Evolutionary conservation across 2,329 filamentous ascomycete species (phyloP), one percentile per base, ranked within the genome.

Genomic region (Aureobasidium sp.): DNA sequence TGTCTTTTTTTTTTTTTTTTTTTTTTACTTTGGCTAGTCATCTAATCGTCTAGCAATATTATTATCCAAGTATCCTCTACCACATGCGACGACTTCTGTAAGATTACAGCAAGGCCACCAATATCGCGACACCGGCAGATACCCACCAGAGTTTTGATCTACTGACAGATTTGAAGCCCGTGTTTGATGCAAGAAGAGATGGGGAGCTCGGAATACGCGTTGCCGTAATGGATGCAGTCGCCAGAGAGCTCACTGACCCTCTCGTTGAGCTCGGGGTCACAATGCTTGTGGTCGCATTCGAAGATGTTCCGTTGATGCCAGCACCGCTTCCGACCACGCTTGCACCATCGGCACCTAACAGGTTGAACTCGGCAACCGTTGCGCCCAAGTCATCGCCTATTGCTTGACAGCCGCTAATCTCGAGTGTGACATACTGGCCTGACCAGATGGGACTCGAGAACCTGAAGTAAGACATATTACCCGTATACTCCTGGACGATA

Each of bases 321-420:
- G 20, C 15, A 46, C 47, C 47, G 7, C 59, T 61, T 46, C 59
- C 59, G 10, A 61, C 43, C 17, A 63, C 51, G 27, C 32, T 55
- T 24, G 53, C 27, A 34, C 59, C 55, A n/a, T 46, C n/a, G 12
- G 37, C 32, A 17, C 53, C 63, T n/a, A 63, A 64, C 36, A 65
- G 24, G 43, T 64, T 65, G 55, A 64, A 83, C 72, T 84, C 82
- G 17, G 79, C 81, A 1, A 84, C 81, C 43, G 78, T 82, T 2
- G 77, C 78, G 0, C 81, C 81, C 0, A 67, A 68, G 3, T 74
- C 71, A 65, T 77, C 71, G 26, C 66, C 65, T 12, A 71, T 68
- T 20, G 73, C 75, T 67, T 74, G 73, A 67, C 78, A 82, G 1
- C 82, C 82, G 57, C 69, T 68, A 17, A 84, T 75, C n/a, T 73